Conservation (phyloP, 2,329 filamentous ascomycete genomes). For the Hymenoscyphus scutula region DNA sequence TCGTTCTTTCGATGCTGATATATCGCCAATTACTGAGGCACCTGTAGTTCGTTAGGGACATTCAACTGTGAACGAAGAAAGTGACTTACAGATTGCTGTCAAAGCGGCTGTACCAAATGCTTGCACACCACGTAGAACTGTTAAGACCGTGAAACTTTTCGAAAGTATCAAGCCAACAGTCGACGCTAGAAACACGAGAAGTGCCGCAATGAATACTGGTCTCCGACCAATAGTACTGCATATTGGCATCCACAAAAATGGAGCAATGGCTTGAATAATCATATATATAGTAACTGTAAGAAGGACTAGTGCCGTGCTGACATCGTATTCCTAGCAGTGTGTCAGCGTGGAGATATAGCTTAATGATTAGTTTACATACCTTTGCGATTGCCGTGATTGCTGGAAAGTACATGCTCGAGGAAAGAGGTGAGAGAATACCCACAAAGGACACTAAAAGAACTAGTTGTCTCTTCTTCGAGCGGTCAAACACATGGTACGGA, state of each 20-base stretch:
- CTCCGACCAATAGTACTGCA: constrained; percentile 53
- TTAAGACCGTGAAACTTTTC: constrained; percentile 42
- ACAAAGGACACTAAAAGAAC: constrained; percentile 40
- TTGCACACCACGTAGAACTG: constrained; percentile 56
- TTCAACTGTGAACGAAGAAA: background rate
- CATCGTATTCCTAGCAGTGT: constrained; percentile 10
- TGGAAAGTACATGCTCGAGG: constrained; percentile 26
- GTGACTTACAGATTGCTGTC: constrained; percentile 45
- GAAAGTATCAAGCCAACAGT: constrained; percentile 46
- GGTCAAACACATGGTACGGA: constrained; percentile 19
- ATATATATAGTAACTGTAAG: constrained; percentile 25
- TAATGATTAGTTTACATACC: constrained; percentile 1
- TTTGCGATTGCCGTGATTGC: constrained; percentile 15
- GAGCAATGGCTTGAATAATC: constrained; percentile 56
- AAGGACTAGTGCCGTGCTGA: constrained; percentile 13
- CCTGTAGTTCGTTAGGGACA: constrained; percentile 27
- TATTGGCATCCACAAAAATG: constrained; percentile 45
- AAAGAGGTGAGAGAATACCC: constrained; percentile 24
- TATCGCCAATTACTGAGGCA: constrained; percentile 60
- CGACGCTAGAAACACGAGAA: constrained; percentile 45
- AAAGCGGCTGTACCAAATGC: constrained; percentile 58
- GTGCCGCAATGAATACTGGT: constrained; percentile 50
- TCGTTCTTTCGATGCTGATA: constrained; percentile 57
- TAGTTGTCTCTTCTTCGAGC: constrained; percentile 42
- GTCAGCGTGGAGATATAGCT: background rate